A percentile compares a stretch with the other conserved stretches of the same genome.
Conservation (phyloP, 257 asterid species). For the Nicotiana otophora region DNA sequence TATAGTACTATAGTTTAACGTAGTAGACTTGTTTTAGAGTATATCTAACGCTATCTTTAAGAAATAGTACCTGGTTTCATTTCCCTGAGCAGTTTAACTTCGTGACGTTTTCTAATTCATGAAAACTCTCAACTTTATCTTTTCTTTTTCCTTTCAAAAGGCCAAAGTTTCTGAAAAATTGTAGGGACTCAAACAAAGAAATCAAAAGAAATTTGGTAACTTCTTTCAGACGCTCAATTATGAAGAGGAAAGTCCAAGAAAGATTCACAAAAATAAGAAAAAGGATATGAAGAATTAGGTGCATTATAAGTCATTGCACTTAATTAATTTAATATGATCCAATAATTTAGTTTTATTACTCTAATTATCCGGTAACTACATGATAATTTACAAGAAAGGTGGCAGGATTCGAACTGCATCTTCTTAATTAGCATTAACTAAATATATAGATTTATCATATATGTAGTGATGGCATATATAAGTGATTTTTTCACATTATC, state of each 20-base stretch:
- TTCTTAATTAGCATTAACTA: not conserved
- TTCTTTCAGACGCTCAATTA: not conserved
- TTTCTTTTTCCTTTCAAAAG: not conserved
- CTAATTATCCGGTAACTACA: no score
- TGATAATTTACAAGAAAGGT: no score
- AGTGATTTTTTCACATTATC: not conserved
- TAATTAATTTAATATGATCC: not conserved
- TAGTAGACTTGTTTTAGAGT: not conserved
- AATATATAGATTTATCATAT: not conserved
- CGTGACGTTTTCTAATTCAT: not conserved
- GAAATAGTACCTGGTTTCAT: not conserved
- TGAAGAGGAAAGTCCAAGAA: not conserved
- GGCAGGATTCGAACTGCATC: no score
- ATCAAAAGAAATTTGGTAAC: not conserved
- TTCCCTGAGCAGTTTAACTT: not conserved
- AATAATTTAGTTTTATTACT: no score
- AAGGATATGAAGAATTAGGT: not conserved
- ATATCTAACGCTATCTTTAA: not conserved
- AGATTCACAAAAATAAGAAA: not conserved
- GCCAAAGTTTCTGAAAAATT: not conserved
- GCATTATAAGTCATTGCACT: not conserved
- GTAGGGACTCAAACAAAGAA: not conserved
- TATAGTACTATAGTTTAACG: not conserved
- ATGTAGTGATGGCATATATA: not conserved
- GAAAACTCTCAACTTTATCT: not conserved